phyloP scores from a whole-genome alignment of 2,329 filamentous ascomycete genomes.

The Alternaria atra region DNA sequence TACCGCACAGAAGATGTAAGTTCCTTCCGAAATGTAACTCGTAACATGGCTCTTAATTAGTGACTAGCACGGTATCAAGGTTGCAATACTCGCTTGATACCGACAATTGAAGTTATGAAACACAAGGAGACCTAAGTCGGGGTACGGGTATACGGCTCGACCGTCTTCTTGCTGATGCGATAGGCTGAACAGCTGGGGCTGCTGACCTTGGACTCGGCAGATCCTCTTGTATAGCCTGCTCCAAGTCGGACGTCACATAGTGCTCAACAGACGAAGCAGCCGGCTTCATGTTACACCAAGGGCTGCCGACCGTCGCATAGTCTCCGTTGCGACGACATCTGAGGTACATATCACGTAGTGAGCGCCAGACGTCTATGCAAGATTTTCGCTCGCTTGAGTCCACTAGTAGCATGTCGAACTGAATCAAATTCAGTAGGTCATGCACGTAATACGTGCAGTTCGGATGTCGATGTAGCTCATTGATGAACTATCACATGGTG shows the following conservation, averaged over 20 bases:
- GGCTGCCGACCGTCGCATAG: neutral
- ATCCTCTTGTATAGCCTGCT: neutral
- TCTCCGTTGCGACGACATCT: neutral
- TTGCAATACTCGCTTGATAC: neutral
- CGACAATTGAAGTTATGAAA: neutral
- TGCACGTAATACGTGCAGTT: slow-evolving; percentile 22
- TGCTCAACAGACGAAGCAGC: neutral
- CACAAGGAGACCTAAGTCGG: neutral
- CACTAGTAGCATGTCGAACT: slow-evolving; percentile 20
- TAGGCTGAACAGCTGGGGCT: neutral
- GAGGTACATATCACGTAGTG: neutral
- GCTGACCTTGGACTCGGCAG: no score
- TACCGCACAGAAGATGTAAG: no score
- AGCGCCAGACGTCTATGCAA: neutral
- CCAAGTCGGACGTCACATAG: neutral
- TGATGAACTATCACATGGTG: slow-evolving; percentile 8
- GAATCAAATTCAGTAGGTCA: slow-evolving; percentile 17
- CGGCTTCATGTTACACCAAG: neutral
- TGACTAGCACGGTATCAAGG: neutral
- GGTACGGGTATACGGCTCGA: neutral
- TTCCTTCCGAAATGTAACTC: neutral
- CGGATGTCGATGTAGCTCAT: slow-evolving; percentile 11
- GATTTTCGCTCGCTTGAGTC: slow-evolving; percentile 9
- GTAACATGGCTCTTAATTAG: neutral
- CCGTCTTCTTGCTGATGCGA: neutral